Base-by-base conservation (phyloP, 176 grass and related monocot species). In the Aegilops umbellulata region DNA sequence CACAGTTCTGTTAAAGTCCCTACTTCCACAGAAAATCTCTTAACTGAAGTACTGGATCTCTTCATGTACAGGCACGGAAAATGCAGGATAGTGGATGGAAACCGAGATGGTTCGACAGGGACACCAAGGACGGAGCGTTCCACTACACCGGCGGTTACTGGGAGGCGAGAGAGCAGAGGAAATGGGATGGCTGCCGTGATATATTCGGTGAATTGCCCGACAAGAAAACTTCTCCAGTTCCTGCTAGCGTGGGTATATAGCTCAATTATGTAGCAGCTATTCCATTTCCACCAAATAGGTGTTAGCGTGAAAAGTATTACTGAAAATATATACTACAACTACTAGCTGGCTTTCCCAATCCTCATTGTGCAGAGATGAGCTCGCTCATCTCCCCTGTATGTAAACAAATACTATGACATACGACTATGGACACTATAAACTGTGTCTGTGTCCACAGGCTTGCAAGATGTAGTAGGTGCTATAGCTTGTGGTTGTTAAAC, bases 41-140 rank as follows among this genome's bases (percentile, higher is more conserved):
- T 11, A n/a, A 38, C 4, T 39, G 34, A 38, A 70, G 0, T 38
- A 34, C 38, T 51, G 47, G 47, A 17, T 51, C 4, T 20, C 65
- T 65, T 57, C 6, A 16, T 51, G 51, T 20, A 22, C 88, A 95
- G 94, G 86, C 94, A 31, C 88, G 80, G 65, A 91, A 78, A 36
- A 84, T 95, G 80, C 94, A 95, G 82, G 94, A 95, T 12, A 88
- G 80, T 74, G 94, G 94, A 3, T 95, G 94, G 94, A 91, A 93
- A 63, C 91, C 94, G 22, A 91, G 80, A 85, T 95, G 94, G 91
- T 95, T 95, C 14, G 32, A 69, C 31, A 93, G 85, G 60, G 88
- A 85, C 42, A 74, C 58, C 3, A 35, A 88, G 35, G 77, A 85
- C 3, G 88, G 80, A 23, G 31, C 88, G n/a, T 95, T 90, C 67